Evolutionary conservation across 2,329 filamentous ascomycete genomes (phyloP), one percentile per base, ranked within the genome.

Genomic region (Monilinia polystroma): DNA sequence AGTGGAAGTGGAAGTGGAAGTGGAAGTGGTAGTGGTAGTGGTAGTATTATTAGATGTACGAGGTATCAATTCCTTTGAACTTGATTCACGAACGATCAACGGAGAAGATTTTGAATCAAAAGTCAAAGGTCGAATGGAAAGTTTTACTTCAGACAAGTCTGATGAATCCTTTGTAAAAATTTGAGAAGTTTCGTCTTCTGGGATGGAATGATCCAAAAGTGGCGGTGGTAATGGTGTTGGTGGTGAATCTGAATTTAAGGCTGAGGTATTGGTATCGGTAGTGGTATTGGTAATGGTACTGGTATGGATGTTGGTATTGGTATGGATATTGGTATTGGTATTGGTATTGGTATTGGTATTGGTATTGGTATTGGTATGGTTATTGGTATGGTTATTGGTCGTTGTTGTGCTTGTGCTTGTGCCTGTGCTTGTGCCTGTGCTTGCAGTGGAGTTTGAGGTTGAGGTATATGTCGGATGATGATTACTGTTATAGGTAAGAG

Each of bases 31-130:
- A 23, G 23, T 23, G 23, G 23, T 0, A 41, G 38, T 3, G 18
- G 6, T 20, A 41, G 43, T 20, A 59, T 52, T 52, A 65, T 38
- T 59, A 59, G 70, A 52, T 49, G 58, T 43, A 63, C 35, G 54
- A 68, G 41, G 64, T 66, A 35, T 62, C 56, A 60, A 18, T 66
- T 66, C 56, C 54, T 53, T 32, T 56, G 29, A 35, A 18, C n/a
- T 26, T 18, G 51, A 65, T 52, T 59, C 52, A 43, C n/a, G 59
- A 41, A 60, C 45, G 43, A 41, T 66, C 38, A 64, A 62, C 1
- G 51, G 43, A 66, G 55, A 52, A 66, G 56, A 51, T 45, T 67
- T 49, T 35, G 63, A 64, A 41, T 64, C 53, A 51, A 58, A 35
- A 23, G 41, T 57, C 4, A 43, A 43, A 43, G 56, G 57, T 20